Evolutionary conservation across 148 eudicot species (phyloP), one percentile per base, ranked within the genome.

Genomic region (Silene latifolia): DNA sequence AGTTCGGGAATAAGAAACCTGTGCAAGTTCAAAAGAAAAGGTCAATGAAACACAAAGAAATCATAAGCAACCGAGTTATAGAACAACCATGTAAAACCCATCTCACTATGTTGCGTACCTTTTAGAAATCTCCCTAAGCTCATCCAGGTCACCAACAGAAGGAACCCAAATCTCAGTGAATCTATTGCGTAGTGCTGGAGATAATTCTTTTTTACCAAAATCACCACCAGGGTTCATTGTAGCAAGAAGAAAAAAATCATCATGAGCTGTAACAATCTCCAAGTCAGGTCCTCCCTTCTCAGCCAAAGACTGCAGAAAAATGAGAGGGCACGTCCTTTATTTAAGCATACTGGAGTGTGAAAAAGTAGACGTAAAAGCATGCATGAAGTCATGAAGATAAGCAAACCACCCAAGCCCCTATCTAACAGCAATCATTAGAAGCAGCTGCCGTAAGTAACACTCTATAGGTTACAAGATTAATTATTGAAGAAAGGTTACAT

Each of bases 211-310:
- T 72, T 95, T 95, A 66, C 99, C 99, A 86, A 82, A 92, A 83
- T 95, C 99, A 60, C 99, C 99, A 74, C 99, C 97, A 78, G 99
- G 99, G 69, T 95, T 95, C 99, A 95, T 95, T 77, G 99, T 95
- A 66, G 99, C 97, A 62, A 95, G 94, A 70, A 95, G 86, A 74
- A 95, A 92, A 84, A 95, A 95, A 47, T 89, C 84, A 21, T 85
- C 84, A 88, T 92, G 87, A 62, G 99, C 99, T 53, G 84, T 83
- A 24, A 92, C 74, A 46, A 61, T 90, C 86, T 95, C 96, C 77
- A 92, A 81, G 70, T 88, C 82, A 42, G 88, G 73, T 56, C 97
- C 99, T 79, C 99, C 99, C 85, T 88, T 95, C 86, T 95, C 99
- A 69, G 99, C 97, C 88, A 95, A 86, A 20, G 92, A 83, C 97